A percentile compares a stretch with the other conserved stretches of the same genome.
These are phyloP conservation scores for Tympanopsis confertula DNA, from an alignment of 2,329 filamentous ascomycete species.

Conservation along the genomic window DNA sequence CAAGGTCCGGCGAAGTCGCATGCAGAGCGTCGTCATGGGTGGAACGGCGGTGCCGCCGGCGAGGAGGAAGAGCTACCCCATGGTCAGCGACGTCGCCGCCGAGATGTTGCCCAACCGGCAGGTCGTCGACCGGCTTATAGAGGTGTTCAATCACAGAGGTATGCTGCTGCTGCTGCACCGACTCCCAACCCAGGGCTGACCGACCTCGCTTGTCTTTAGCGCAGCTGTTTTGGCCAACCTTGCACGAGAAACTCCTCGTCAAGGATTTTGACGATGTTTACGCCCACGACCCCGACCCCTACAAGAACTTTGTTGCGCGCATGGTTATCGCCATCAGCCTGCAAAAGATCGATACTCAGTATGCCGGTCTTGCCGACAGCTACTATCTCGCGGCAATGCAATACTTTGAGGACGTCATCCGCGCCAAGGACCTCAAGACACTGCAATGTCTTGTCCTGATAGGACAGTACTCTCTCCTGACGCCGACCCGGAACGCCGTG, in stretches of 20 bases:
- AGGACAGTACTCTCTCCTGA: constrained; percentile 82
- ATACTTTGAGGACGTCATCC: constrained; percentile 70
- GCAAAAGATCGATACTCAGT: constrained; percentile 80
- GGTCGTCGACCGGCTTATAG: constrained; percentile 67
- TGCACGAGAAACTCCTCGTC: constrained; percentile 74
- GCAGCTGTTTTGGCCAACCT: constrained; percentile 74
- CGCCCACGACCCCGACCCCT: constrained; percentile 61
- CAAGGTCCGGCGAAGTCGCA: constrained; percentile 52
- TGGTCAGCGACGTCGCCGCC: constrained; percentile 76
- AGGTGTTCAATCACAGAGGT: constrained; percentile 81
- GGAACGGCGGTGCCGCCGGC: constrained; percentile 31
- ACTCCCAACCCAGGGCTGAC: constrained; percentile 6
- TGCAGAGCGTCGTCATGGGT: constrained; percentile 47
- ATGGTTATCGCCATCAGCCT: constrained; percentile 92
- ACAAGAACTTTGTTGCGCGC: constrained; percentile 76
- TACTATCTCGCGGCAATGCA: constrained; percentile 87
- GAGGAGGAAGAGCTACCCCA: constrained; percentile 78
- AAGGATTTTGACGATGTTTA: constrained; percentile 74
- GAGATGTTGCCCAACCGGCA: constrained; percentile 61
- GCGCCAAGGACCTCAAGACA: constrained; percentile 80
- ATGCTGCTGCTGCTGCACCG: constrained; percentile 12
- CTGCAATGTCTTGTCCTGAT: constrained; percentile 82
- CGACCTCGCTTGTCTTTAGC: constrained; percentile 34
- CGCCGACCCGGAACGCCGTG: constrained; percentile 80
- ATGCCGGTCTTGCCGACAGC: constrained; percentile 86